Conservation (phyloP, 2,329 filamentous ascomycete species). For the Aspergillus brasiliensis region DNA sequence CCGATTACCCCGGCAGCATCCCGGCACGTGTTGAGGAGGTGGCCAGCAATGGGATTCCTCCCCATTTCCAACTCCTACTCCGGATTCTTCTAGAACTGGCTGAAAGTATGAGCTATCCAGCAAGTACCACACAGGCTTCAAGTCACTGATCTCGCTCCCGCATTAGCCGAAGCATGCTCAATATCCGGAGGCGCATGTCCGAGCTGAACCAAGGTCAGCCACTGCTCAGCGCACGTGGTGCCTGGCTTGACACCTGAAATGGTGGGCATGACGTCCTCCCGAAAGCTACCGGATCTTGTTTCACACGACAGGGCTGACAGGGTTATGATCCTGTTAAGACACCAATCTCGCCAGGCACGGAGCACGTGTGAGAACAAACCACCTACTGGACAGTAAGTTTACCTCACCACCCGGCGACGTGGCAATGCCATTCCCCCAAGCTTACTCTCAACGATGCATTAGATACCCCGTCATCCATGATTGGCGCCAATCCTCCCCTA, state of each 20-base stretch:
- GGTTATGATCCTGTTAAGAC: not conserved
- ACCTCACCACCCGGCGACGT: too few relatives aligned
- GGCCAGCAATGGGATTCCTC: not conserved
- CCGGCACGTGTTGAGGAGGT: not conserved
- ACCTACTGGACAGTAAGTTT: too few relatives aligned
- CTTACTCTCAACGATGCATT: too few relatives aligned
- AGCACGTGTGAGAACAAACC: not conserved
- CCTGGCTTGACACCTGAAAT: not conserved
- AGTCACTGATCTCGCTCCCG: not conserved
- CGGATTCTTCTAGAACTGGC: not conserved
- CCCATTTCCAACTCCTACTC: not conserved
- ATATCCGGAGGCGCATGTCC: too few relatives aligned
- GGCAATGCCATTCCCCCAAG: accelerated
- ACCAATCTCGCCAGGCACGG: not conserved
- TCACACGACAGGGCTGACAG: not conserved
- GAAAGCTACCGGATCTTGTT: not conserved
- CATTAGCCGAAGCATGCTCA: not conserved
- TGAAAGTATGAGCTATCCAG: not conserved
- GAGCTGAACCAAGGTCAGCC: not conserved
- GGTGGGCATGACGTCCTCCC: not conserved
- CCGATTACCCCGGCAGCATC: not conserved
- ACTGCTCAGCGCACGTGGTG: not conserved
- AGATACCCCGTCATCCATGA: too few relatives aligned
- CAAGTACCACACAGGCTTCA: not conserved
- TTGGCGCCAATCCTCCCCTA: too few relatives aligned